phyloP scores from a whole-genome alignment of 164 flowering plant genomes.

The Santalum album region DNA sequence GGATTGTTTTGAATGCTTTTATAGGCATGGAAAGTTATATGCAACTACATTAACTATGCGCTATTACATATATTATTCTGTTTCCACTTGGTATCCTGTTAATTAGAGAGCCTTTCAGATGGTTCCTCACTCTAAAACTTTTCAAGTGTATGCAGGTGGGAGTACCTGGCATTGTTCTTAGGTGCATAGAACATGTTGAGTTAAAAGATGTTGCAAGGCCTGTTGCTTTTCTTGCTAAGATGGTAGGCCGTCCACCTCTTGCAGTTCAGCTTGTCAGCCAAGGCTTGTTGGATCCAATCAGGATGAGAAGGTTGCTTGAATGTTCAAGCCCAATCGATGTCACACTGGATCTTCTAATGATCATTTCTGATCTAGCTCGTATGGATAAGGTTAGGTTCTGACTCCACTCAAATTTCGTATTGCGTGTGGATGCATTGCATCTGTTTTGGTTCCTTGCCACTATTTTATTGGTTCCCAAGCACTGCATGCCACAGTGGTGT shows the following conservation, averaged over 20 bases:
- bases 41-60: not conserved
- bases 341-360: conserved; percentile 67
- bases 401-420: not conserved
- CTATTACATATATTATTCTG: not conserved
- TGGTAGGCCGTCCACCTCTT: conserved; percentile 52
- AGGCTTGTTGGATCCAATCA: conserved; percentile 67
- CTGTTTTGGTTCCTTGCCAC: too few species aligned
- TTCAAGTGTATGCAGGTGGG: conserved; percentile 48
- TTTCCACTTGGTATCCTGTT: not conserved
- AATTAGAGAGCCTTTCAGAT: not conserved
- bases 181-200: conserved; percentile 68
- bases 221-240: conserved; percentile 91
- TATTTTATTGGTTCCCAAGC: too few species aligned
- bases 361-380: conserved; percentile 87
- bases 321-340: conserved; percentile 68
- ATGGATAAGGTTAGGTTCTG: conserved; percentile 72
- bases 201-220: conserved; percentile 60
- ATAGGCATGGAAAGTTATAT: not conserved
- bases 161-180: conserved; percentile 55
- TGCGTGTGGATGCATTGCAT: too few species aligned
- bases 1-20: not conserved
- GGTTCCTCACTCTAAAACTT: conserved; percentile 13
- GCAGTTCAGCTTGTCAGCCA: conserved; percentile 71
- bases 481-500: too few species aligned
- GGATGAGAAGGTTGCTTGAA: conserved; percentile 54